These are phyloP conservation scores for Daphne laureola DNA, from an alignment of 441 rosid genomes.

Conservation along the genomic window DNA sequence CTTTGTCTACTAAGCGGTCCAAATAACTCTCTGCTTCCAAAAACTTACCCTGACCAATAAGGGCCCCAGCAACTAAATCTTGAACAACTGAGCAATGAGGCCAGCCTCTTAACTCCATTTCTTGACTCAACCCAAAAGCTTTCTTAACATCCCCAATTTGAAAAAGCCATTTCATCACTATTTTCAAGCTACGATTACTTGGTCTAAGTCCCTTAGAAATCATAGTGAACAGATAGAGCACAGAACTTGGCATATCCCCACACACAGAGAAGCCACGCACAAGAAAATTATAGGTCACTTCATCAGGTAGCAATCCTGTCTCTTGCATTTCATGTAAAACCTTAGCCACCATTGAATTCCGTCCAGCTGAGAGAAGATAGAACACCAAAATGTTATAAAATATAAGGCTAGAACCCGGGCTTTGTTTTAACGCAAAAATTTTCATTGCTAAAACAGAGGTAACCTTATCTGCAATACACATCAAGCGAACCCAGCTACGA, in stretches of 20 bases:
- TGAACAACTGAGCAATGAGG: slow-evolving; percentile 37
- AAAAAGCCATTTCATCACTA: slow-evolving; percentile 29
- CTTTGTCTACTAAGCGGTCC: slow-evolving; percentile 32
- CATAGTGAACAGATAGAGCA: slow-evolving; percentile 46
- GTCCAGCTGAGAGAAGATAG: slow-evolving; percentile 36
- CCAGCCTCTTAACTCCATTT: slow-evolving; percentile 52
- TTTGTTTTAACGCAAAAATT: slow-evolving; percentile 35
- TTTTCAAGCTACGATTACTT: slow-evolving; percentile 50
- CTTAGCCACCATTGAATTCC: slow-evolving; percentile 21
- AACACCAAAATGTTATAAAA: slow-evolving; percentile 52
- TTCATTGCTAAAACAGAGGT: slow-evolving; percentile 38
- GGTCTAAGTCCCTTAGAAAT: slow-evolving; percentile 48
- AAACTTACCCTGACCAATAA: slow-evolving; percentile 37
- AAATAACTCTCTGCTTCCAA: slow-evolving; percentile 49
- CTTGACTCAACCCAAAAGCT: slow-evolving; percentile 41
- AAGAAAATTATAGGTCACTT: slow-evolving; percentile 62
- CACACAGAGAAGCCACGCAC: slow-evolving; percentile 44
- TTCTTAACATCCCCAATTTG: slow-evolving; percentile 37
- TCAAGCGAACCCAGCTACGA: slow-evolving; percentile 31
- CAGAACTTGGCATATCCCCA: slow-evolving; percentile 32
- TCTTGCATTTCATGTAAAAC: slow-evolving; percentile 41
- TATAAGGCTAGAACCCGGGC: slow-evolving; percentile 19
- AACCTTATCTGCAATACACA: slow-evolving; percentile 40
- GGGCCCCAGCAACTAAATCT: slow-evolving; percentile 36
- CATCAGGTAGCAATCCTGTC: slow-evolving; percentile 36